Evolutionary conservation across 306 rosid species (phyloP), one percentile per base, ranked within the genome.

Genomic region (Sindora glabra): DNA sequence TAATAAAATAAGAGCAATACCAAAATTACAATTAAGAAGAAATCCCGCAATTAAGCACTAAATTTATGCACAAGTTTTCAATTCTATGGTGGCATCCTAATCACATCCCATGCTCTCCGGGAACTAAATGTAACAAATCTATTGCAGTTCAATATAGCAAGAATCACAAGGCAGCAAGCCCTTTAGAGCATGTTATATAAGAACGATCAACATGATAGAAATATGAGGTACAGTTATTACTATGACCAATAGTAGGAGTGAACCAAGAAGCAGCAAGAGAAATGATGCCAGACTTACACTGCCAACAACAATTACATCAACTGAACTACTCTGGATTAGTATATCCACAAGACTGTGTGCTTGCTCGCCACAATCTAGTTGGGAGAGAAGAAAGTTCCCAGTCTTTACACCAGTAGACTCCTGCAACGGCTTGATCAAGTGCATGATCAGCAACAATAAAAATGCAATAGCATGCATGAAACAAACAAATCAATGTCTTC

Each of bases 391-490:
- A 53, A 91, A 74, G 66, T 83, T 81, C 58, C 73, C 48, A 3
- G 89, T 81, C 55, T 91, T 77, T 48, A 91, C 95, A 49, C 98
- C 96, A 72, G 88, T 87, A 60, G 88, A 74, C 71, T 77, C n/a
- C 82, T 14, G 95, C 95, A 50, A 91, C 74, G 15, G 83, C 40
- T 72, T 83, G 91, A 75, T 91, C 95, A 59, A 91, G 91, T 65
- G 98, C 96, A 67, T 87, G 98, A 64, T 87, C 98, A 15, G 98
- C 98, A 68, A 87, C 98, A 61, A 91, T 80, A 62, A 87, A 91
- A 60, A 68, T 92, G 70, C 98, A 87, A 59, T 75, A 85, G 41
- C 92, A 96, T 87, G 62, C 56, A 72, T 23, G 17, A 56, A 66
- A 64, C 24, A 62, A 61, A 48, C 44, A 52, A 44, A 47, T 32